Percentiles rank a stretch among this genome's conserved stretches.
These are phyloP conservation scores for Tilletia walkeri DNA, from an alignment of 1,284 basidiomycete species.

Conservation along the genomic window DNA sequence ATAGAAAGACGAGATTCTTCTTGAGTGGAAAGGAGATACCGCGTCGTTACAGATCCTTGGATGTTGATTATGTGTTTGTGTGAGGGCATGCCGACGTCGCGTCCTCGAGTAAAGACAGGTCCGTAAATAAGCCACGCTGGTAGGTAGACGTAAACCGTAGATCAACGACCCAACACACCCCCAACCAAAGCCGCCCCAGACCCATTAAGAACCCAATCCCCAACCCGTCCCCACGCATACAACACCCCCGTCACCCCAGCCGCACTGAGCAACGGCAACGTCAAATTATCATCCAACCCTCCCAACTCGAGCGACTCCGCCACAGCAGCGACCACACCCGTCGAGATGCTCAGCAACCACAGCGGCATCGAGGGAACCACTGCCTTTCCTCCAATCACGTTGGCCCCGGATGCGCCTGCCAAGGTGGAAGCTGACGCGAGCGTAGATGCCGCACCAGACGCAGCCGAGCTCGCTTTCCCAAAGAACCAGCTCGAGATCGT, in stretches of 20 bases:
- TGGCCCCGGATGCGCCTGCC: neutral
- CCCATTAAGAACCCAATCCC: constrained; percentile 3
- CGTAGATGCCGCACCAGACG: neutral
- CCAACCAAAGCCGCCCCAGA: constrained; percentile 5
- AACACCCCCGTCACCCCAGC: constrained; percentile 67
- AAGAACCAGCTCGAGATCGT: neutral
- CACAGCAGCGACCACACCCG: constrained; percentile 55
- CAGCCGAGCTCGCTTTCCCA: constrained; percentile 1
- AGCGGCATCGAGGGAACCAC: constrained; percentile 45
- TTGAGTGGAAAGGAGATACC: too few species aligned
- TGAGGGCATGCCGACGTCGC: too few species aligned
- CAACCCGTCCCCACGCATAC: constrained; percentile 40
- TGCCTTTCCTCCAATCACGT: neutral
- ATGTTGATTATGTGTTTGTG: too few species aligned
- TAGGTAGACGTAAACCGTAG: too few species aligned
- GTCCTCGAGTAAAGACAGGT: too few species aligned
- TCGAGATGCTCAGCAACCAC: constrained; percentile 34
- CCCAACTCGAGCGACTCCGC: constrained; percentile 69
- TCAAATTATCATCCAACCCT: constrained; percentile 86
- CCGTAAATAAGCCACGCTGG: too few species aligned
- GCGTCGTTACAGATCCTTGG: too few species aligned
- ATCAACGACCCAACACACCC: neutral
- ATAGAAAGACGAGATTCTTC: neutral
- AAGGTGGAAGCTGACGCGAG: constrained; percentile 3
- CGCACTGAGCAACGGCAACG: constrained; percentile 84